These are phyloP conservation scores for Eruca vesicaria DNA, from an alignment of 441 rosid genomes.

Conservation along the genomic window DNA sequence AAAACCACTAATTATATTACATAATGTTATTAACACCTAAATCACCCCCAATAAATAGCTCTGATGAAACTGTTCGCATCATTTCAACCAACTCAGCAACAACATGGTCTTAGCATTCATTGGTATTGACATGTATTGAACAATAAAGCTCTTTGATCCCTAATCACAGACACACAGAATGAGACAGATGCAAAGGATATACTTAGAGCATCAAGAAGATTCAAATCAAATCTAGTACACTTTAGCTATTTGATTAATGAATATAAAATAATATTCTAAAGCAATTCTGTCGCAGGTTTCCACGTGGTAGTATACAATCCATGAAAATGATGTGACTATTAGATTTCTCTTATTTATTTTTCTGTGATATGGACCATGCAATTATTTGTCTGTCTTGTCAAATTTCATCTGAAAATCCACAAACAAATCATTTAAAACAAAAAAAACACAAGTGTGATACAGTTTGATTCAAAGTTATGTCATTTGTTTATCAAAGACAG, in stretches of 20 bases:
- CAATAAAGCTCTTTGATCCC: neutral
- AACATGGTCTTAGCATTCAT: neutral
- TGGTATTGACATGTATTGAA: neutral
- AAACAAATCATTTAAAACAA: neutral
- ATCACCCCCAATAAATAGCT: neutral
- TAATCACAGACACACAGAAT: neutral
- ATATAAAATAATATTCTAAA: constrained; percentile 15
- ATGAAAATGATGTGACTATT: constrained; percentile 30
- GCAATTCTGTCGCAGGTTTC: constrained; percentile 20
- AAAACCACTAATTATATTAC: no score
- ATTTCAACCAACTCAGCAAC: neutral
- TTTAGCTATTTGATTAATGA: neutral
- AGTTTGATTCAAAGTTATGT: constrained; percentile 3
- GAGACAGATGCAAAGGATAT: constrained; percentile 10
- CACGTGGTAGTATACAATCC: constrained; percentile 32
- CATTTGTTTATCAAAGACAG: constrained; percentile 2
- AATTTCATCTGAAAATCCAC: constrained; percentile 11
- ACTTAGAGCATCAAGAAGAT: neutral
- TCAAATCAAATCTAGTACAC: constrained; percentile 5
- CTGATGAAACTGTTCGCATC: neutral
- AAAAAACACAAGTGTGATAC: constrained; percentile 1
- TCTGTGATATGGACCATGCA: constrained; percentile 18
- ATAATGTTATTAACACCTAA: neutral
- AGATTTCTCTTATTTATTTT: neutral
- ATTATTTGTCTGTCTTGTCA: constrained; percentile 14